Base-by-base conservation (phyloP, 2,329 filamentous ascomycete genomes). In the Alternaria arbusti region DNA sequence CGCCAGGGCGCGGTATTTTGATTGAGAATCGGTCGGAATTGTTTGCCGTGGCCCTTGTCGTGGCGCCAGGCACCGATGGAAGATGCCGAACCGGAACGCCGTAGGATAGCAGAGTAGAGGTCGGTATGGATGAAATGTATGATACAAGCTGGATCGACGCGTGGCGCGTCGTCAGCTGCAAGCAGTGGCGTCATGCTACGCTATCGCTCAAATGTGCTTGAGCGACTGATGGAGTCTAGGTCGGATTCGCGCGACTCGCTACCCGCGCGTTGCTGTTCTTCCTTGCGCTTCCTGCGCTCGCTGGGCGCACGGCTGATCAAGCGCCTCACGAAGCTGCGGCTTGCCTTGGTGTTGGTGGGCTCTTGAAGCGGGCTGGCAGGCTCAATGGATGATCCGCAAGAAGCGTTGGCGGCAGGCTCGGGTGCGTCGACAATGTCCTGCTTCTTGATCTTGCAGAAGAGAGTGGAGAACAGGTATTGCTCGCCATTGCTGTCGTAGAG, bases 381-480 rank as follows among this genome's bases (percentile, higher is more conserved):
- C 40, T 78, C 77, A 10, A 74, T 65, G 8, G 70, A 74, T 20
- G 74, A 71, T 22, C 68, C 70, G 43, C 70, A 70, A 23, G 74
- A 77, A 36, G 70, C 63, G 46, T 59, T 64, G 43, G 65, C 49
- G 7, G 67, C 59, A 54, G 69, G 61, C 58, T 78, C 72, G 23
- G 73, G 70, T 13, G 84, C 80, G 32, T 84, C 78, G 25, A 85
- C 71, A 22, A 83, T 80, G 6, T 85, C 83, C 64, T 87, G 83
- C 68, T 89, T 91, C 70, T 89, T 89, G 81, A 98, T 92, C 74
- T 90, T 90, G 83, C 94, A 97, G 80, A 98, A 97, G 15, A 99
- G 85, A 11, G 94, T 96, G 3, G 96, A 97, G 81, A 97, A 97
- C 46, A 97, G 86, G 78, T 96, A 98, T 72, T 94, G 93, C 72